Evolutionary conservation across 345 rosid genomes (phyloP).

Genomic region (Xanthoceras sorbifolium): DNA sequence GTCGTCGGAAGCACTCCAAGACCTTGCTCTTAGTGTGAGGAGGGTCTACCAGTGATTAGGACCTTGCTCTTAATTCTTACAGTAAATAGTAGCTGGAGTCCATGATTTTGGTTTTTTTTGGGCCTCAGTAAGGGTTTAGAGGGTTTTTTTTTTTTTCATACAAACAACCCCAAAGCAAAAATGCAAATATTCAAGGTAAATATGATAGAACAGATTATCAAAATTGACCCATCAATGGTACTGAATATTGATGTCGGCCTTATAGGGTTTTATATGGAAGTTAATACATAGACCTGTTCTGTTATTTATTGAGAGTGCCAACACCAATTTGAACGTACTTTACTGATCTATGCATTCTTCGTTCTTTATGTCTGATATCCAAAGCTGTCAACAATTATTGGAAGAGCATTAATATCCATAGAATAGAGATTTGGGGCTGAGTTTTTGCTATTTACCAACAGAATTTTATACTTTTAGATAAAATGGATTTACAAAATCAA

Average conservation of each 20-base stretch:
- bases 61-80: too few relatives aligned
- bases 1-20: too few relatives aligned
- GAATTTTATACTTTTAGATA: neutral
- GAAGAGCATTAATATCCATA: constrained; percentile 5
- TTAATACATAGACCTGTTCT: neutral
- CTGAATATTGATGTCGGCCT: neutral
- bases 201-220: too few relatives aligned
- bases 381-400: neutral
- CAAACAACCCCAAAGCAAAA: too few relatives aligned
- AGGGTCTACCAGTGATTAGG: too few relatives aligned
- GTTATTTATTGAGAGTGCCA: neutral
- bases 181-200: too few relatives aligned
- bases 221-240: constrained; percentile 99
- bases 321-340: neutral
- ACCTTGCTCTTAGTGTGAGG: too few relatives aligned
- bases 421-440: neutral
- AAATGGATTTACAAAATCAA: neutral
- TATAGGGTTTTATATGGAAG: neutral
- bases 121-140: too few relatives aligned
- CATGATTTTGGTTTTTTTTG: too few relatives aligned
- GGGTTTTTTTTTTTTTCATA: too few relatives aligned
- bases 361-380: neutral
- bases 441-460: neutral
- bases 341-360: neutral
- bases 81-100: too few relatives aligned